A percentile compares a stretch with the other conserved stretches of the same genome.
Evolutionary conservation across 345 rosid species (phyloP).

Genomic region (Euphorbia tirucalli): DNA sequence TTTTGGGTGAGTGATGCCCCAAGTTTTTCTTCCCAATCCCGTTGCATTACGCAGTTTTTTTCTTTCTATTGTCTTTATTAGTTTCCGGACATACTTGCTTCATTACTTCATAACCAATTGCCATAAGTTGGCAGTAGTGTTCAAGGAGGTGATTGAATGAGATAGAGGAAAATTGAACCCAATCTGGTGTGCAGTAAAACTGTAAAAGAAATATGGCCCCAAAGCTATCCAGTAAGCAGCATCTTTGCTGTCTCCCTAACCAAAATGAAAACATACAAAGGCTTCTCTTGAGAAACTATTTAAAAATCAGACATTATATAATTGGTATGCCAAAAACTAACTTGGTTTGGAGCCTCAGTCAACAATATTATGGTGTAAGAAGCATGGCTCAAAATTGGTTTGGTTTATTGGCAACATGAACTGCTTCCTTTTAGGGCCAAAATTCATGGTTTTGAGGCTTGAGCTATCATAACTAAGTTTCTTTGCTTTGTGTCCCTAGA

Average conservation of each 20-base stretch:
- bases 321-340: not conserved
- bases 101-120: not conserved
- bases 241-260: not conserved
- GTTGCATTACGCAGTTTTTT: not conserved
- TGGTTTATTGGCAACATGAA: not conserved
- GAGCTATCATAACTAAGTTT: not conserved
- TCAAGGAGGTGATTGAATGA: not conserved
- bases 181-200: not conserved
- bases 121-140: not conserved
- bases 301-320: not conserved
- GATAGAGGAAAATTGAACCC: not conserved
- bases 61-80: not conserved
- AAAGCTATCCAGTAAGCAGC: not conserved
- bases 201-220: not conserved
- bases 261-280: not conserved
- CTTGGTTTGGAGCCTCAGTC: not conserved
- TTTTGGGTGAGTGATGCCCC: conserved; percentile 38
- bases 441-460: not conserved
- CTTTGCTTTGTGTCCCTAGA: not conserved
- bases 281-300: not conserved
- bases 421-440: not conserved
- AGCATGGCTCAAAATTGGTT: not conserved
- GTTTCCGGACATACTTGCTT: not conserved
- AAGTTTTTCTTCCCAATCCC: not conserved
- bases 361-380: not conserved